Evolutionary conservation across 495 filamentous ascomycete species (phyloP), one percentile per base, ranked within the genome.

Genomic region (Penicillium psychrofluorescens): DNA sequence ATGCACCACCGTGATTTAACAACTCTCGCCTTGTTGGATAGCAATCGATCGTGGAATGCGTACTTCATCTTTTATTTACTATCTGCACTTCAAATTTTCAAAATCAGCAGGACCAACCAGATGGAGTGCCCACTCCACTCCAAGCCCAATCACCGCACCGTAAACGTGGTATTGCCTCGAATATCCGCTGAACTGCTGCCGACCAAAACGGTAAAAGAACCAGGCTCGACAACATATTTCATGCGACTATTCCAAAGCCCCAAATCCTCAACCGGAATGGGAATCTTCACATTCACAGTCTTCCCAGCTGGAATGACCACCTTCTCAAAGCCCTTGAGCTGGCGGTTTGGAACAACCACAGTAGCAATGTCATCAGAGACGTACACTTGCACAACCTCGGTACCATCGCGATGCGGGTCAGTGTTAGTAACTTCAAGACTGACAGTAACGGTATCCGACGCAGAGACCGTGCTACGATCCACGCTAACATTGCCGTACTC

Each of bases 311-410:
- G 68, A 34, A 87, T 61, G 13, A 70, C 50, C 4, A 86, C 75
- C 65, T 86, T 87, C n/a, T 70, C 61, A 55, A 87, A 88, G 0
- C 83, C 83, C 62, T 79, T 83, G 11, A 87, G 62, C 59, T 77
- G 63, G 34, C 76, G 72, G 50, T 84, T 83, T 5, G 84, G 83
- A 41, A 81, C 76, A 10, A 80, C 76, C 1, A 80, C 76, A n/a
- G 76, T 76, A 9, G 78, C 64, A 45, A 84, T 68, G 37, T 78
- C 59, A 49, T 83, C 78, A 12, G 68, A 70, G 16, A 86, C 64
- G 44, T 87, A 86, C 8, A 83, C 62, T 59, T 87, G 84, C 41
- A 87, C 79, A 22, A 85, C 81, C 54, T 88, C 81, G 5, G 76
- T 72, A 0, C 78, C 82, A 33, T 79, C 77, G 1, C 74, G 53